Evolutionary conservation across 257 asterid species (phyloP).

Genomic region (Lycium ferocissimum): DNA sequence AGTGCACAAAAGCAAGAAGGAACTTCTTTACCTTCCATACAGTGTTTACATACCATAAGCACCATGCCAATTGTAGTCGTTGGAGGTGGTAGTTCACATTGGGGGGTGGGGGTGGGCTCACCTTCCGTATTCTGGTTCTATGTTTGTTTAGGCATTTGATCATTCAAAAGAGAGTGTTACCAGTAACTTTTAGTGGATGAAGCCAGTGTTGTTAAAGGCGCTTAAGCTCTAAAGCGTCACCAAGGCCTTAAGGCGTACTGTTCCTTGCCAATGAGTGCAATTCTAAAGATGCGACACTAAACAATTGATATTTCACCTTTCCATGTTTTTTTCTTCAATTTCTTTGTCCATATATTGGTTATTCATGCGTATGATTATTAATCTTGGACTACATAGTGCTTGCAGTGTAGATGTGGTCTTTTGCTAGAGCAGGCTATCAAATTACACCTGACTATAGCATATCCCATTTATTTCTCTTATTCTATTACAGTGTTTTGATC

Average conservation of each 20-base stretch:
- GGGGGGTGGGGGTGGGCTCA: neutral
- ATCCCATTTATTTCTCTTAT: neutral
- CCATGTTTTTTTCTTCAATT: neutral
- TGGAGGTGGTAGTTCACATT: neutral
- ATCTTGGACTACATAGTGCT: neutral
- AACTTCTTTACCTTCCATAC: neutral
- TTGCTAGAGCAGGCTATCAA: constrained; percentile 15
- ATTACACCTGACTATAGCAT: neutral
- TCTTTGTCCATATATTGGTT: no score
- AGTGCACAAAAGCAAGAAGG: neutral
- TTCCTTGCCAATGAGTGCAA: no score
- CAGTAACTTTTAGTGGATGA: neutral
- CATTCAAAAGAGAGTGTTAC: neutral
- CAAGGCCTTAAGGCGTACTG: no score
- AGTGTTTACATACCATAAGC: neutral
- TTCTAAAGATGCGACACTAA: no score
- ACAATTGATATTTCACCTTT: no score
- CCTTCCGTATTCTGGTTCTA: neutral
- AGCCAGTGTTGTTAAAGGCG: no score
- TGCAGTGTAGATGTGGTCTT: neutral
- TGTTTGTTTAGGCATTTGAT: neutral
- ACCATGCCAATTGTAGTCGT: neutral
- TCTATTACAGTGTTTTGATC: neutral
- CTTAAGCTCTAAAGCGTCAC: no score
- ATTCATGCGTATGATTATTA: no score